Base-by-base conservation (phyloP, 768 basidiomycete genomes). In the Auricularia auricula-judae region DNA sequence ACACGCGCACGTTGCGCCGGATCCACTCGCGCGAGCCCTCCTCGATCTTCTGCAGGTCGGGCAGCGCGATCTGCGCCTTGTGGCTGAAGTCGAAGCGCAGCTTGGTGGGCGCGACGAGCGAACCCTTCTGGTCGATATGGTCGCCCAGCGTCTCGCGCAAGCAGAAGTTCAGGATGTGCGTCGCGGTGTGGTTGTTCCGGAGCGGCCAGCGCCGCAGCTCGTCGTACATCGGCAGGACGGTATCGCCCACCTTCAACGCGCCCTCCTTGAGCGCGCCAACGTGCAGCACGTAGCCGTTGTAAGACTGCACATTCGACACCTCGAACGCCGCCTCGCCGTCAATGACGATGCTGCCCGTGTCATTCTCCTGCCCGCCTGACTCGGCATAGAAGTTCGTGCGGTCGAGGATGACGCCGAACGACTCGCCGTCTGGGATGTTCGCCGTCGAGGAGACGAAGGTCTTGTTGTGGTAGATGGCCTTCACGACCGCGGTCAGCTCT, bases 21-120 rank as follows among this genome's bases (percentile, higher is more conserved):
- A 99, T 91, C 94, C 95, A 98, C 62, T 91, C 89, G 66, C 86
- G 77, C 71, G 86, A 88, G 80, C 92, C 86, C 5, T 74, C 72
- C 74, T 98, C 95, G 68, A 99, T 94, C 74, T 86, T 87, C 61
- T 76, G 72, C 39, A 98, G 81, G 62, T 98, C 95, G 2, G 84
- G 74, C 1, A 84, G 73, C n/a, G 84, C 73, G 66, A 98, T 89
- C 66, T 86, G 87, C 2, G 91, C 82, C 74, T 97, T 98, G 78
- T 99, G 97, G 18, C 93, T 95, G 76, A 98, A 99, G 75, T 99
- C 97, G 76, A 99, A 99, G 18, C 97, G 92, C 33, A 99, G 84
- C 75, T 97, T 98, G 29, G 87, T 85, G 0, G 94, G 93, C 1
- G 97, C 94, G 67, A 99, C 97, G 58, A 99, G 85, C 3, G 97